Percentiles rank a stretch among this genome's conserved stretches.
These are phyloP conservation scores for Sporothrix globosa DNA, from an alignment of 2,329 filamentous ascomycete genomes.

Conservation along the genomic window DNA sequence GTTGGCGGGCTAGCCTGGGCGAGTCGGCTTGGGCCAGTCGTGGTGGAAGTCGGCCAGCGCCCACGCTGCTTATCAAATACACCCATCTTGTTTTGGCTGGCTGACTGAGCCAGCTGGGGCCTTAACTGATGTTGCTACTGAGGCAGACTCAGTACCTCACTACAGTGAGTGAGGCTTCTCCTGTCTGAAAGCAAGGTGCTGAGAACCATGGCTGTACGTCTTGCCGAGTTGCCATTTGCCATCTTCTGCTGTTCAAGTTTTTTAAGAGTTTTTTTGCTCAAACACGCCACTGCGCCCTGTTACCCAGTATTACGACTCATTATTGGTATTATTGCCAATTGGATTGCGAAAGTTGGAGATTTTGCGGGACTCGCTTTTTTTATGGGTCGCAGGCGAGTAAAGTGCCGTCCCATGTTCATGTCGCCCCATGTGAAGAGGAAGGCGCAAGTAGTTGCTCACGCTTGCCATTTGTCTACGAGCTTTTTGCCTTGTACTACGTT, in stretches of 20 bases:
- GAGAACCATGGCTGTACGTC: background rate
- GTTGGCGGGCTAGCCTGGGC: slow-evolving; percentile 4
- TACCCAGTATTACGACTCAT: background rate
- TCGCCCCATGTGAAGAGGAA: slow-evolving; percentile 23
- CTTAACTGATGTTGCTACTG: background rate
- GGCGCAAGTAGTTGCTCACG: slow-evolving; percentile 5
- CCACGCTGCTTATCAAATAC: slow-evolving; percentile 37
- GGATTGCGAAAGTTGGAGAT: slow-evolving; percentile 3
- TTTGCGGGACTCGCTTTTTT: slow-evolving; percentile 16
- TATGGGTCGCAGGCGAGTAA: slow-evolving; percentile 1
- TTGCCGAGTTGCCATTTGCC: slow-evolving; percentile 6
- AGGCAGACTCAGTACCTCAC: background rate
- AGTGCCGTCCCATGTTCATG: slow-evolving; percentile 18
- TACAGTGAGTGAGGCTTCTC: background rate
- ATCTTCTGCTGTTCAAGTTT: background rate
- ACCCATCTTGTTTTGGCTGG: slow-evolving; percentile 37
- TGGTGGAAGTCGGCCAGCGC: background rate
- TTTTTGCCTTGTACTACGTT: slow-evolving; percentile 17
- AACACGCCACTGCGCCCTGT: slow-evolving; percentile 23
- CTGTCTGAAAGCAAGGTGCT: background rate
- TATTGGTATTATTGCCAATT: slow-evolving; percentile 5
- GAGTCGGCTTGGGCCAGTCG: slow-evolving; percentile 7
- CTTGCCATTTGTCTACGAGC: background rate
- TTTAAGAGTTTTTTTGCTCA: background rate
- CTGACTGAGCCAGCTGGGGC: slow-evolving; percentile 38